A percentile compares a stretch with the other conserved stretches of the same genome.
Evolutionary conservation across 805 yeast genomes (phyloP).

Genomic region (Metschnikowia hibisci): DNA sequence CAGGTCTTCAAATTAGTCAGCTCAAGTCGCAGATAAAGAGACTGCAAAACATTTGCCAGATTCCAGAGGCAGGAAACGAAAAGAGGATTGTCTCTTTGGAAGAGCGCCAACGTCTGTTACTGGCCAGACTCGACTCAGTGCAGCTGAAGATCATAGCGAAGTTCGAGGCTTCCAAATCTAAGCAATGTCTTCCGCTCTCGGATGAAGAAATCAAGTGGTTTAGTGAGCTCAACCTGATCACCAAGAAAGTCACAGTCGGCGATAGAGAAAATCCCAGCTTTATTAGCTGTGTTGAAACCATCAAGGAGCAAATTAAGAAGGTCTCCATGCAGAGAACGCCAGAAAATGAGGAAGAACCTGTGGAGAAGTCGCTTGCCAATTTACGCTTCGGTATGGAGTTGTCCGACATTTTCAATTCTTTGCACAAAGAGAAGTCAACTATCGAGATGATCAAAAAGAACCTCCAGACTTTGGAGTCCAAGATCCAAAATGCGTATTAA

Average conservation of each 20-base stretch:
- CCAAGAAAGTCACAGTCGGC: constrained; percentile 8
- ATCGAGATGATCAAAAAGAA: constrained; percentile 16
- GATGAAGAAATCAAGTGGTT: constrained; percentile 35
- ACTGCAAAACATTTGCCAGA: background rate
- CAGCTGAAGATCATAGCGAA: constrained; percentile 22
- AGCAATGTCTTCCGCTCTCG: constrained; percentile 30
- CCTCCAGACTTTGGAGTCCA: constrained; percentile 13
- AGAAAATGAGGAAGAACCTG: constrained; percentile 2
- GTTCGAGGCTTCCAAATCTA: constrained; percentile 22
- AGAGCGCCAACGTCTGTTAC: constrained; percentile 22
- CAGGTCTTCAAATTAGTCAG: constrained; percentile 21
- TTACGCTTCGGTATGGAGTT: constrained; percentile 10
- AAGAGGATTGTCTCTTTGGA: constrained; percentile 15
- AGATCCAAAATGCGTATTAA: constrained; percentile 3
- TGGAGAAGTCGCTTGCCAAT: constrained; percentile 8
- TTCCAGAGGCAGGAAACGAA: background rate
- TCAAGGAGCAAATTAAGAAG: constrained; percentile 8
- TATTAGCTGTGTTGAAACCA: constrained; percentile 7
- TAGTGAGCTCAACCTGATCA: constrained; percentile 31
- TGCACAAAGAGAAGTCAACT: constrained; percentile 20
- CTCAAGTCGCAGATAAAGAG: constrained; percentile 19
- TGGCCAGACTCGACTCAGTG: constrained; percentile 18
- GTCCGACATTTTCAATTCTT: constrained; percentile 14
- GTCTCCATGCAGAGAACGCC: background rate
- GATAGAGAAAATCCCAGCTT: constrained; percentile 9